Conservation (phyloP, 1,284 basidiomycete species). For the Malassezia dermatis region DNA sequence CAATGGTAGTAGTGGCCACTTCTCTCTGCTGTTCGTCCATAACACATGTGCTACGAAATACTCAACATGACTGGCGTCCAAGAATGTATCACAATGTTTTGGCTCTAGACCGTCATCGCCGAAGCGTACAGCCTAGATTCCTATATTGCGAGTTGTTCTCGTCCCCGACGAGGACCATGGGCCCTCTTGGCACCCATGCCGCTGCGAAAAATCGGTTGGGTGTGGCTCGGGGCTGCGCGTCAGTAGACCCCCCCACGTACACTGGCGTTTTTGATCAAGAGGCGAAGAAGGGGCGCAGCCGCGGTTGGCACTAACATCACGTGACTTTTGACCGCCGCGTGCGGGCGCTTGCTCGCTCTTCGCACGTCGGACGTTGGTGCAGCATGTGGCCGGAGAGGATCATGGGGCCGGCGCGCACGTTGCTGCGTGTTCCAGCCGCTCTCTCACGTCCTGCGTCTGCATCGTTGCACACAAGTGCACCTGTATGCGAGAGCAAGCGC, state of each 20-base stretch:
- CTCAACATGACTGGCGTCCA: background rate
- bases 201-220: conserved; percentile 19
- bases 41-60: background rate
- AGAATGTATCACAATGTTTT: conserved; percentile 18
- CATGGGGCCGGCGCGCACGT: background rate
- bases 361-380: background rate
- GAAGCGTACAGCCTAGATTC: conserved; percentile 16
- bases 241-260: conserved; percentile 21
- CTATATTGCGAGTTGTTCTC: conserved; percentile 20
- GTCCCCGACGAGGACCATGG: conserved; percentile 16
- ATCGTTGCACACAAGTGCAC: conserved; percentile 22
- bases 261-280: conserved; percentile 41
- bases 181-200: conserved; percentile 18
- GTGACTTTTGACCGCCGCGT: background rate
- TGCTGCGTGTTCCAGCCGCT: background rate
- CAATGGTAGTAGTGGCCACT: too few relatives aligned
- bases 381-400: conserved; percentile 4
- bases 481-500: conserved; percentile 26
- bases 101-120: conserved; percentile 18
- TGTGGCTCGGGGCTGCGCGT: conserved; percentile 35
- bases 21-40: too few relatives aligned
- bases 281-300: conserved; percentile 8
- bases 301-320: background rate
- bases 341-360: background rate
- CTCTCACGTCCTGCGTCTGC: background rate